Evolutionary conservation across 164 flowering plant genomes (phyloP).

Genomic region (Litsea cubeba): DNA sequence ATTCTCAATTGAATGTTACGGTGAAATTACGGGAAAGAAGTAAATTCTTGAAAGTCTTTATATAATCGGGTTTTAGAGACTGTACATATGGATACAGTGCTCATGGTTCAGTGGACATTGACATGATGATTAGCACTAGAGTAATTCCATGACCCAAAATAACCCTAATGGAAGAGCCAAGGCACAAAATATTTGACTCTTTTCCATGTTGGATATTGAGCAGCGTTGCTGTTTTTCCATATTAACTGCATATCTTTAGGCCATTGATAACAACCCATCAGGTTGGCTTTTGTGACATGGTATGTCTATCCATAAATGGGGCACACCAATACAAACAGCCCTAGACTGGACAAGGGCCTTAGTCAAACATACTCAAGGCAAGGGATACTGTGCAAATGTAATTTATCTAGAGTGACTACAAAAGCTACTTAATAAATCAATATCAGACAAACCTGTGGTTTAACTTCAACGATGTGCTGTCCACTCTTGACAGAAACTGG

Average conservation of each 20-base stretch:
- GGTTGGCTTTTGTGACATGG: no score
- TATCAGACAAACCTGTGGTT: constrained; percentile 56
- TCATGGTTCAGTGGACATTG: background rate
- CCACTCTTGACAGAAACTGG: constrained; percentile 77
- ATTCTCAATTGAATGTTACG: no score
- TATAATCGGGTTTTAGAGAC: background rate
- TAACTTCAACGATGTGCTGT: constrained; percentile 61
- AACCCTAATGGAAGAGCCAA: background rate
- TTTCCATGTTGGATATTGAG: background rate
- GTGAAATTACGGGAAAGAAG: no score
- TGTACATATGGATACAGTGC: background rate
- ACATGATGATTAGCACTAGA: background rate
- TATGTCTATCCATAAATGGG: no score
- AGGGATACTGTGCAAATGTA: no score
- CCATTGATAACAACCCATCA: background rate
- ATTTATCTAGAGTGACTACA: no score
- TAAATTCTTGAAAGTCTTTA: background rate
- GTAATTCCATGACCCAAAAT: background rate
- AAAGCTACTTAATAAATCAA: background rate
- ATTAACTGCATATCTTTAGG: background rate
- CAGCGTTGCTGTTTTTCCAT: background rate
- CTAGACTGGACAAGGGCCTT: no score
- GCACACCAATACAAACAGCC: no score
- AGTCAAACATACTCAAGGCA: no score
- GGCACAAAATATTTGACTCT: background rate